Evolutionary conservation across 164 flowering plant species (phyloP).

Genomic region (Vitis riparia): DNA sequence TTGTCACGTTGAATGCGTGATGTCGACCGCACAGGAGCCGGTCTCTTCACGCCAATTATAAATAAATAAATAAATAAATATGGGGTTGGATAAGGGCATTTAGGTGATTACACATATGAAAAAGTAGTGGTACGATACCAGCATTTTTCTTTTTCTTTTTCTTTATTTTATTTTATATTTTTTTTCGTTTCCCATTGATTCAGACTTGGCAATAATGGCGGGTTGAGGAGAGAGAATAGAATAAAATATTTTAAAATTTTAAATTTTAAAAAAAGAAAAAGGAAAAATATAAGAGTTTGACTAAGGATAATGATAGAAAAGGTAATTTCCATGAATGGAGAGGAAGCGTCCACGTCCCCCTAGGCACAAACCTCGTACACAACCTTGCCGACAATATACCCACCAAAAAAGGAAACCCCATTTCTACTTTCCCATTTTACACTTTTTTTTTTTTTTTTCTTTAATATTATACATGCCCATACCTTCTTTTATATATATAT

Average conservation of each 20-base stretch:
- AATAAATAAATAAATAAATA: background rate
- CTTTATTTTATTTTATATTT: too few species aligned
- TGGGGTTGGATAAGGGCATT: background rate
- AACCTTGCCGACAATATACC: conserved; percentile 36
- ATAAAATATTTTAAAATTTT: conserved; percentile 9
- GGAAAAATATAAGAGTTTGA: conserved; percentile 13
- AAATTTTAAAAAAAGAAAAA: background rate
- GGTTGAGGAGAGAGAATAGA: background rate
- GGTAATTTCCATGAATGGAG: conserved; percentile 36
- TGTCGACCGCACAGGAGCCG: background rate
- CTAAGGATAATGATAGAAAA: background rate
- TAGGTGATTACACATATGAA: background rate
- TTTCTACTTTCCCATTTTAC: conserved; percentile 13
- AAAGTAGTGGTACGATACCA: background rate
- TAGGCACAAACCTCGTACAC: conserved; percentile 46
- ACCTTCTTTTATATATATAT: too few species aligned
- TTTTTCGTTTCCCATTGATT: too few species aligned
- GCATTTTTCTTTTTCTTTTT: too few species aligned
- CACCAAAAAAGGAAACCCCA: conserved; percentile 10
- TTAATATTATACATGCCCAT: background rate
- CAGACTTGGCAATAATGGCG: conserved; percentile 12
- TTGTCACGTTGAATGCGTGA: background rate
- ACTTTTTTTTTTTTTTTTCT: background rate
- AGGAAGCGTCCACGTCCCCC: conserved; percentile 46
- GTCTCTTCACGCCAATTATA: background rate